phyloP scores from a whole-genome alignment of 2,329 filamentous ascomycete species.

The Monilinia laxa region DNA sequence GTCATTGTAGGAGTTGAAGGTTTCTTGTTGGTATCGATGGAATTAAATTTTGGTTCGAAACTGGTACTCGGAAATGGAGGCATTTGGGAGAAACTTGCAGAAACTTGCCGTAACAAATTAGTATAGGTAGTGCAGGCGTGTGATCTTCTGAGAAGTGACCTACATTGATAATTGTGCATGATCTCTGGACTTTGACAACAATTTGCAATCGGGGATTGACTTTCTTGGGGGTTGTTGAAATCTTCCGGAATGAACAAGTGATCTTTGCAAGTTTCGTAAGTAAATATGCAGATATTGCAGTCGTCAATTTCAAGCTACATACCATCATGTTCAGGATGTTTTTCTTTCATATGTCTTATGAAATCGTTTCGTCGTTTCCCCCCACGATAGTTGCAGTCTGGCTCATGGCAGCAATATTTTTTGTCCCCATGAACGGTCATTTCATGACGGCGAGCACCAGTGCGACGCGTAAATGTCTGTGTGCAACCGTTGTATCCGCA shows the following conservation, averaged over 20 bases:
- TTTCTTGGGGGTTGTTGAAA: constrained; percentile 14
- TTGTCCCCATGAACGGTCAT: constrained; percentile 19
- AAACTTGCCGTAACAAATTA: constrained; percentile 7
- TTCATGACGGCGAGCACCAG: constrained; percentile 21
- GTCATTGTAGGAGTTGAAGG: not conserved
- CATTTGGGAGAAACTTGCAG: not conserved
- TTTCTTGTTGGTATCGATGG: not conserved
- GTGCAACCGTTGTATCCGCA: constrained; percentile 21
- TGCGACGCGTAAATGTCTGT: constrained; percentile 22
- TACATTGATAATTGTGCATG: not conserved
- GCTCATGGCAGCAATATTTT: constrained; percentile 19
- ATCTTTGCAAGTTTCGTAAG: constrained; percentile 9
- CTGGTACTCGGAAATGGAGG: not conserved
- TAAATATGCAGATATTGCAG: not conserved
- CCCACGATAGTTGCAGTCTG: constrained; percentile 22
- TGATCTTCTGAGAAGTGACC: not conserved
- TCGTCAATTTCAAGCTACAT: not conserved
- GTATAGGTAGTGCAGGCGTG: not conserved
- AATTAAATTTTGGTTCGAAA: not conserved
- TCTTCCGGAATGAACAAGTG: constrained; percentile 21
- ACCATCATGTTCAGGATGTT: constrained; percentile 22
- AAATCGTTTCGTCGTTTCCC: constrained; percentile 21
- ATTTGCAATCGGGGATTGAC: not conserved
- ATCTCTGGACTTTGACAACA: not conserved
- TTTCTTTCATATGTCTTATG: constrained; percentile 19